Percentiles rank a stretch among this genome's conserved stretches.
Conservation (phyloP, 1,284 basidiomycete species). For the Cryptococcus sp. region DNA sequence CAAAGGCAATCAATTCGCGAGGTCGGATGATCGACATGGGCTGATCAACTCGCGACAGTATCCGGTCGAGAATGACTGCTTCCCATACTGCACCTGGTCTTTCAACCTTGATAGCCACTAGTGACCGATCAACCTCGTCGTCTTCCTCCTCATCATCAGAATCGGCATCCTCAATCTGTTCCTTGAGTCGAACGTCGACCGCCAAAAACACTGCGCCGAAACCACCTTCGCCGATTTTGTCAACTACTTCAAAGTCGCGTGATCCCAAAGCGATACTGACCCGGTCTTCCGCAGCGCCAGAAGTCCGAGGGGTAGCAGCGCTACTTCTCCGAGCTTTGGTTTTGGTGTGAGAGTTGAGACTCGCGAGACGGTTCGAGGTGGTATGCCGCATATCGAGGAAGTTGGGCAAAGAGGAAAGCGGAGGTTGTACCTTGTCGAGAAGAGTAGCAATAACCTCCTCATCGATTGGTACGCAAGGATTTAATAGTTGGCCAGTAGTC, state of each 20-base stretch:
- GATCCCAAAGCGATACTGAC: conserved; percentile 53
- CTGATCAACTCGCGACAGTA: conserved; percentile 63
- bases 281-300: conserved; percentile 26
- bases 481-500: conserved; percentile 48
- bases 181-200: conserved; percentile 49
- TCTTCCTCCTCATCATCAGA: conserved; percentile 57
- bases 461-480: conserved; percentile 86
- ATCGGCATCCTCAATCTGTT: conserved; percentile 53
- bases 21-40: conserved; percentile 66
- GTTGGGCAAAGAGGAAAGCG: conserved; percentile 54
- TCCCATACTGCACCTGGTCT: conserved; percentile 89
- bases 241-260: conserved; percentile 63
- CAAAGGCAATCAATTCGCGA: conserved; percentile 71
- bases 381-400: conserved; percentile 60
- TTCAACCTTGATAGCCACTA: conserved; percentile 89
- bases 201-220: conserved; percentile 92
- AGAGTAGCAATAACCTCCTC: conserved; percentile 61
- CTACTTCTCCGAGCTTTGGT: conserved; percentile 45
- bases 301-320: conserved; percentile 21
- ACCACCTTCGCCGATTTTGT: conserved; percentile 94
- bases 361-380: conserved; percentile 60
- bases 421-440: conserved; percentile 60
- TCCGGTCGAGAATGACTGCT: conserved; percentile 75
- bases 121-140: conserved; percentile 54
- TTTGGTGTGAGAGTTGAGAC: conserved; percentile 54